phyloP scores from a whole-genome alignment of 2,329 filamentous ascomycete genomes.

The Hypoxylon sp. region DNA sequence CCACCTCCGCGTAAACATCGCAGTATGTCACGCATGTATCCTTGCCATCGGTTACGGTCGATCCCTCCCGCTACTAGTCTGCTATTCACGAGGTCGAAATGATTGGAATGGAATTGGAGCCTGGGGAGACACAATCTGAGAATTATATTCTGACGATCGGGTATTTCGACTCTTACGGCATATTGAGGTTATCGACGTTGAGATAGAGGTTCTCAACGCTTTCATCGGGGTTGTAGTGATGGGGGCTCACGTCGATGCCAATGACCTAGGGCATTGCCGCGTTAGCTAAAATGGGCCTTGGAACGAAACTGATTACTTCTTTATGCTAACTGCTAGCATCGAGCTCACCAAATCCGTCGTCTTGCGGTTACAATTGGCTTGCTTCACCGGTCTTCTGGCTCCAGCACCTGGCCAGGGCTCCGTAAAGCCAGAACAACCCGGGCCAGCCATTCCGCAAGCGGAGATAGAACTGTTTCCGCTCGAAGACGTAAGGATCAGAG shows the following conservation, averaged over 20 bases:
- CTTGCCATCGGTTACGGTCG: conserved; percentile 76
- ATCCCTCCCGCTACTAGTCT: conserved; percentile 79
- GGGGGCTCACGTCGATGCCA: conserved; percentile 78
- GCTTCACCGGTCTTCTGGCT: conserved; percentile 7
- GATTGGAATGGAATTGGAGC: conserved; percentile 69
- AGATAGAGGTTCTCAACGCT: conserved; percentile 75
- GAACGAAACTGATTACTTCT: conserved; percentile 7
- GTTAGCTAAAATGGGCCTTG: conserved; percentile 28
- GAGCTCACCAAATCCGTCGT: conserved; percentile 21
- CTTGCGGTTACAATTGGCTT: conserved; percentile 10
- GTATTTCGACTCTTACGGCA: conserved; percentile 59
- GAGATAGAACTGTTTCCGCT: conserved; percentile 5
- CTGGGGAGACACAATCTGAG: conserved; percentile 40
- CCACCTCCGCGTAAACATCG: conserved; percentile 79
- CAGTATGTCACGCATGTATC: conserved; percentile 81
- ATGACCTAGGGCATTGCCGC: conserved; percentile 65
- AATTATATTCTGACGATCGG: conserved; percentile 16
- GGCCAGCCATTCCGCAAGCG: conserved; percentile 7
- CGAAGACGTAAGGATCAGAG: conserved; percentile 7
- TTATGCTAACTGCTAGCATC: conserved; percentile 14
- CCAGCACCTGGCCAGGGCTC: neutral
- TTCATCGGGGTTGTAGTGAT: conserved; percentile 68
- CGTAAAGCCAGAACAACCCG: conserved; percentile 1
- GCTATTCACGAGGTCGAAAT: conserved; percentile 89
- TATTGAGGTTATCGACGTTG: conserved; percentile 79